Evolutionary conservation across 2,329 filamentous ascomycete species (phyloP).

Genomic region (Alternaria sp.): DNA sequence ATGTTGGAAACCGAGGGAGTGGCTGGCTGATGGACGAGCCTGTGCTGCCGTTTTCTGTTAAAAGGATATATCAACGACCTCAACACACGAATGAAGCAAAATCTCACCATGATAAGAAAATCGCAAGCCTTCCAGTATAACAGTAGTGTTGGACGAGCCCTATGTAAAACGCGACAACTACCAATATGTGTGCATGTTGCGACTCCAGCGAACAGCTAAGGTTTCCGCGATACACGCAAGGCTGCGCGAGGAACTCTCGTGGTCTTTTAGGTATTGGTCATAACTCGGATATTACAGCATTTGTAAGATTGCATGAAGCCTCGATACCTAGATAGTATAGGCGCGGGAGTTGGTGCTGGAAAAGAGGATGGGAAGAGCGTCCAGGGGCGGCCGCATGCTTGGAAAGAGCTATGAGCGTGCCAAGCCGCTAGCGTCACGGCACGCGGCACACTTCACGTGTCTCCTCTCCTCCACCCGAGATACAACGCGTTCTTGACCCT

Average conservation of each 20-base stretch:
- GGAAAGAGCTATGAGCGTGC: not conserved
- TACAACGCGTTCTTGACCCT: not conserved
- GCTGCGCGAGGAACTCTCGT: too few species aligned
- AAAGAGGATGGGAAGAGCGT: not conserved
- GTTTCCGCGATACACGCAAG: not conserved
- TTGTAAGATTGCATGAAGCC: not conserved
- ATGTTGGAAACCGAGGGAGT: not conserved
- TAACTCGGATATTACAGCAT: not conserved
- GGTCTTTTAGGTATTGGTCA: not conserved
- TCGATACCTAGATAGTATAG: too few species aligned
- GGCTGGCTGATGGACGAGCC: not conserved
- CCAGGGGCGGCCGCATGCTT: not conserved
- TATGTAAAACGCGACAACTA: not conserved
- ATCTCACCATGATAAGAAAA: not conserved
- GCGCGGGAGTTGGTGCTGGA: not conserved
- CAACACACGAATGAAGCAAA: not conserved
- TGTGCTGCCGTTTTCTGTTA: not conserved
- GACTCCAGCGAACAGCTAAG: not conserved
- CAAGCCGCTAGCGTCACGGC: not conserved
- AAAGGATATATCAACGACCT: not conserved
- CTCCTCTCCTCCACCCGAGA: not conserved
- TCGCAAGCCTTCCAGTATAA: not conserved
- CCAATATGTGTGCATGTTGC: too few species aligned
- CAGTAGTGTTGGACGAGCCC: too few species aligned
- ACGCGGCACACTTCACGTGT: not conserved